Conservation (phyloP, 2,329 filamentous ascomycete genomes). For the Trichophyton schoenleinii region DNA sequence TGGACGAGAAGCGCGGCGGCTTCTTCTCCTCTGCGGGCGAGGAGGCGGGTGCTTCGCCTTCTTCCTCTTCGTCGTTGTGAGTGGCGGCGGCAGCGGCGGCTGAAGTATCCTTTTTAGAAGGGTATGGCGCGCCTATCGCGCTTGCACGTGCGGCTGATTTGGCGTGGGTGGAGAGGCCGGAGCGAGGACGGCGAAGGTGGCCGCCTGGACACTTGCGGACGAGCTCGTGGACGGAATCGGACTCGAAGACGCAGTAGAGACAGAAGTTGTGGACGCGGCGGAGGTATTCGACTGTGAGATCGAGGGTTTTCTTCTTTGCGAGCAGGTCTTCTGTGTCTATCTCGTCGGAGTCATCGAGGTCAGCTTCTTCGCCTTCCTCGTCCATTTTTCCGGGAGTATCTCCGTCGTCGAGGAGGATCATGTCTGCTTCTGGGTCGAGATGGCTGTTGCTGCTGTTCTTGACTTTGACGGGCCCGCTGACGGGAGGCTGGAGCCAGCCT, state of each 20-base stretch:
- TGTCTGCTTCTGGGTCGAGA: slow-evolving; percentile 22
- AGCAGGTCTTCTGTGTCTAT: slow-evolving; percentile 80
- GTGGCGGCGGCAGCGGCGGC: slow-evolving; percentile 22
- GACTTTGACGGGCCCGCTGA: slow-evolving; percentile 27
- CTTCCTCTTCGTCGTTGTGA: slow-evolving; percentile 37
- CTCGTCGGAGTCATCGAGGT: slow-evolving; percentile 54
- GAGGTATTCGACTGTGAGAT: slow-evolving; percentile 90
- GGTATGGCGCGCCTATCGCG: slow-evolving; percentile 69
- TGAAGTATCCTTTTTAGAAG: slow-evolving; percentile 57
- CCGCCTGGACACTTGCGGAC: slow-evolving; percentile 92
- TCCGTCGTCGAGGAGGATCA: slow-evolving; percentile 36
- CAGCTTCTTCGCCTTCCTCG: slow-evolving; percentile 62
- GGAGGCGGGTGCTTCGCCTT: slow-evolving; percentile 44
- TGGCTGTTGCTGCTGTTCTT: slow-evolving; percentile 42
- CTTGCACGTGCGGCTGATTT: slow-evolving; percentile 78
- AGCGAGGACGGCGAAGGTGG: slow-evolving; percentile 83
- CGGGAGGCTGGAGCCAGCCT: slow-evolving; percentile 59
- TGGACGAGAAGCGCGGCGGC: slow-evolving; percentile 56
- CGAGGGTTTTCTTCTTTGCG: slow-evolving; percentile 90
- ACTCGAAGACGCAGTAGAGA: slow-evolving; percentile 99
- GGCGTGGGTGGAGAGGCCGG: slow-evolving; percentile 68
- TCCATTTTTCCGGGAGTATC: slow-evolving; percentile 44
- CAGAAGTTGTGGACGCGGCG: slow-evolving; percentile 97
- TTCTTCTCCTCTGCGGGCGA: slow-evolving; percentile 57
- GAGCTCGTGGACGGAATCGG: slow-evolving; percentile 90